These are phyloP conservation scores for Apocynum venetum DNA, from an alignment of 257 asterid genomes.

Conservation along the genomic window DNA sequence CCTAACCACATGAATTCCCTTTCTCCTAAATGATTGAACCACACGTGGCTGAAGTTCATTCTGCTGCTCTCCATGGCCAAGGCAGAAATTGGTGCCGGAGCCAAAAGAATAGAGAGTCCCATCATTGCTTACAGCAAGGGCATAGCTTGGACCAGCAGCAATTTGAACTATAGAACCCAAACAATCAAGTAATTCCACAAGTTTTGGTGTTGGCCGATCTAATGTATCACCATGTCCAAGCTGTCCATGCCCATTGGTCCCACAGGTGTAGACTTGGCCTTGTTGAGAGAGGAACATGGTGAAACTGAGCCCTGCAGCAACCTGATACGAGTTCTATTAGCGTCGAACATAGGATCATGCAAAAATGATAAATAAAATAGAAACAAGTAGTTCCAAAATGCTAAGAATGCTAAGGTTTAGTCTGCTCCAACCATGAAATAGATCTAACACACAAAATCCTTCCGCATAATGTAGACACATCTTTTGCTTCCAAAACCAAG, in stretches of 20 bases:
- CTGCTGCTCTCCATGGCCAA: constrained; percentile 87
- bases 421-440: background rate
- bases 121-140: constrained; percentile 57
- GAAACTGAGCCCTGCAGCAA: constrained; percentile 82
- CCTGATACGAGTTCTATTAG: constrained; percentile 42
- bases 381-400: background rate
- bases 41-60: constrained; percentile 66
- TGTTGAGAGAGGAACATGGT: constrained; percentile 65
- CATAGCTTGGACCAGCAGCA: constrained; percentile 70
- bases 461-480: background rate
- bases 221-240: constrained; percentile 77
- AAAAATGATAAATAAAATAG: background rate
- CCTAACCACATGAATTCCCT: constrained; percentile 53
- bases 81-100: constrained; percentile 76
- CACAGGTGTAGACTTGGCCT: constrained; percentile 79
- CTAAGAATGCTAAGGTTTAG: background rate
- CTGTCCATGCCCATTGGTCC: constrained; percentile 69
- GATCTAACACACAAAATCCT: background rate
- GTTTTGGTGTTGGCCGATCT: constrained; percentile 58
- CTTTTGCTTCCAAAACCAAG: background rate
- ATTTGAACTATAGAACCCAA: constrained; percentile 48
- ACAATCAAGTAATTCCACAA: constrained; percentile 42
- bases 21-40: constrained; percentile 54
- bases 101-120: constrained; percentile 81
- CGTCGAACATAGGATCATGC: background rate